These are phyloP conservation scores for Plasmopara muralis DNA, from an alignment of 352 stramenopile species.

Conservation along the genomic window DNA sequence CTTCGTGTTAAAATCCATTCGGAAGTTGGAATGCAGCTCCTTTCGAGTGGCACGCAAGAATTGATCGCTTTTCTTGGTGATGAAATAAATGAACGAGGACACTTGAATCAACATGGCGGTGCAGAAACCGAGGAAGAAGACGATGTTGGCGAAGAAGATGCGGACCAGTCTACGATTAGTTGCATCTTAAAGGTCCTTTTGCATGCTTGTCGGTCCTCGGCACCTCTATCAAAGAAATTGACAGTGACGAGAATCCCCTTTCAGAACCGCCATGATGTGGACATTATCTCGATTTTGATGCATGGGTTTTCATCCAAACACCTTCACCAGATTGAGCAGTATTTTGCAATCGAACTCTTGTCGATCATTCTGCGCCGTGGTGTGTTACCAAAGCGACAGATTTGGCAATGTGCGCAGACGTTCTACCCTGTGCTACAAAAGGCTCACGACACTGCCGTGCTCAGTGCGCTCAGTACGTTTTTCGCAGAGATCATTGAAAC, in stretches of 20 bases:
- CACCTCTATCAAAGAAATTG: slow-evolving; percentile 55
- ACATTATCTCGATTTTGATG: slow-evolving; percentile 43
- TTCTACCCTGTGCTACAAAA: slow-evolving; percentile 40
- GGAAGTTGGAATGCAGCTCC: slow-evolving; percentile 52
- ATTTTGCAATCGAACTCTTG: slow-evolving; percentile 61
- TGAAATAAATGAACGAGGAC: slow-evolving; percentile 36
- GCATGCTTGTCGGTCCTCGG: slow-evolving; percentile 59
- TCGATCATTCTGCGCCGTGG: slow-evolving; percentile 51
- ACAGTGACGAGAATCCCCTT: slow-evolving; percentile 20
- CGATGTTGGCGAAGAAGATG: slow-evolving; percentile 41
- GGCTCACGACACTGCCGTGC: slow-evolving; percentile 29
- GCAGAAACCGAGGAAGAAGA: slow-evolving; percentile 27
- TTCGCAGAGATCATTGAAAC: slow-evolving; percentile 58
- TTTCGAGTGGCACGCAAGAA: slow-evolving; percentile 41
- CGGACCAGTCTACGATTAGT: slow-evolving; percentile 57
- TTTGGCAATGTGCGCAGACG: slow-evolving; percentile 43
- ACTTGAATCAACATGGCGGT: slow-evolving; percentile 10
- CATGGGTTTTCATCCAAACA: slow-evolving; percentile 21
- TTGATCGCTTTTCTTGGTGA: slow-evolving; percentile 42
- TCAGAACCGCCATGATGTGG: slow-evolving; percentile 21
- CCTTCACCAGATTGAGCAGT: slow-evolving; percentile 45
- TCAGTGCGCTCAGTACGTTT: slow-evolving; percentile 56
- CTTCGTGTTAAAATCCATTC: slow-evolving; percentile 66
- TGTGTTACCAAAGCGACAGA: slow-evolving; percentile 38
- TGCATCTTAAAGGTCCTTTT: slow-evolving; percentile 73